Conservation (phyloP, 805 yeast species). For the Candida koratica region DNA sequence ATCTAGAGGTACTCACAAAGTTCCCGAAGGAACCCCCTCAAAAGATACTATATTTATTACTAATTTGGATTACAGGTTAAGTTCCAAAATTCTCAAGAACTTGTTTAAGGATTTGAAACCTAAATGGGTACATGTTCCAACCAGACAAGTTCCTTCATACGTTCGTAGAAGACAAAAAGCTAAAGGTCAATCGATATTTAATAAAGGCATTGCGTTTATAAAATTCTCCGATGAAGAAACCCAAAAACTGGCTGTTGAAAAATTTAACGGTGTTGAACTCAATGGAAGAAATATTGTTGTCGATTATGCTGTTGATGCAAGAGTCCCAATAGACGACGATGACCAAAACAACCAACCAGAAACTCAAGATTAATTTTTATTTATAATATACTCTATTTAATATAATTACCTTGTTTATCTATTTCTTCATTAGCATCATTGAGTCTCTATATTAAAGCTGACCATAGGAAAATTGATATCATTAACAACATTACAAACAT, state of each 20-base stretch:
- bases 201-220: slow-evolving; percentile 65
- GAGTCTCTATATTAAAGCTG: slow-evolving; percentile 67
- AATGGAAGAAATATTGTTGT: slow-evolving; percentile 65
- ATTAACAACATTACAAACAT: slow-evolving; percentile 61
- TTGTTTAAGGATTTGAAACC: slow-evolving; percentile 50
- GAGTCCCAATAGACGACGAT: slow-evolving; percentile 27
- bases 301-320: slow-evolving; percentile 68
- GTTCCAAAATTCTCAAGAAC: slow-evolving; percentile 42
- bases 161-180: slow-evolving; percentile 42
- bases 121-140: slow-evolving; percentile 57
- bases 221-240: slow-evolving; percentile 55
- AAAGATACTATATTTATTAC: slow-evolving; percentile 58
- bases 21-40: slow-evolving; percentile 52
- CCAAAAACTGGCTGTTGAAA: slow-evolving; percentile 68
- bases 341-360: too few species aligned
- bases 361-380: too few species aligned
- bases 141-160: slow-evolving; percentile 42
- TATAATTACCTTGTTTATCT: neutral
- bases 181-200: slow-evolving; percentile 43
- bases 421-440: neutral
- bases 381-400: too few species aligned
- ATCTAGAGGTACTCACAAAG: slow-evolving; percentile 11
- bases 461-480: slow-evolving; percentile 64
- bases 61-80: slow-evolving; percentile 52
- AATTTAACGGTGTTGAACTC: slow-evolving; percentile 61